These are phyloP conservation scores for Aureobasidium sp. DNA, from an alignment of 2,329 filamentous ascomycete species.

Conservation along the genomic window DNA sequence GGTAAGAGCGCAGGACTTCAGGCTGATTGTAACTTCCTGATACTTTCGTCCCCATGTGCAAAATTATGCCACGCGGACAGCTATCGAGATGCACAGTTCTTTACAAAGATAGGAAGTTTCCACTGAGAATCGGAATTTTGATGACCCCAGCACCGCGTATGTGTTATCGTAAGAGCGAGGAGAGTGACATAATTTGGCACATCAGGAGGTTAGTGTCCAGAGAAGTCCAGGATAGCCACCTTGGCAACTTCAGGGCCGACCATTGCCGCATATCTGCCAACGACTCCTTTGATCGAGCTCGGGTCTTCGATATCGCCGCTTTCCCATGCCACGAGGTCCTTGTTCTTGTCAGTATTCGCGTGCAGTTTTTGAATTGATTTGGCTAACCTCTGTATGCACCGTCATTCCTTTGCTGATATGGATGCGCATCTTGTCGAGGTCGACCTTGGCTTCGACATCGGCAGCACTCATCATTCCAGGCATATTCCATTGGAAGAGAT, in stretches of 20 bases:
- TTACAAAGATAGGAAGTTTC: too few relatives aligned
- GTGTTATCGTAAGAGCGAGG: too few relatives aligned
- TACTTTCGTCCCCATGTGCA: too few relatives aligned
- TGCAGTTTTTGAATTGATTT: too few relatives aligned
- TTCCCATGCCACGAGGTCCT: slow-evolving; percentile 53
- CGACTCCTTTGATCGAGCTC: slow-evolving; percentile 48
- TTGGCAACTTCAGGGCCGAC: slow-evolving; percentile 52
- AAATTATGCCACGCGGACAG: too few relatives aligned
- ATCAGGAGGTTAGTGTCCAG: slow-evolving; percentile 11
- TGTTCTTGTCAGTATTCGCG: too few relatives aligned
- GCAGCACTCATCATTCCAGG: slow-evolving; percentile 54
- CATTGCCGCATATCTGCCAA: slow-evolving; percentile 60
- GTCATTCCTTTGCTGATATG: slow-evolving; percentile 31
- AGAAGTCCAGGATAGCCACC: slow-evolving; percentile 52
- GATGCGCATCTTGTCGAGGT: slow-evolving; percentile 53
- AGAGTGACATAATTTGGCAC: too few relatives aligned
- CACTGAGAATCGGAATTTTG: too few relatives aligned
- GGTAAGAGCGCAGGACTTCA: too few relatives aligned
- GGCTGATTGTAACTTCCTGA: too few relatives aligned
- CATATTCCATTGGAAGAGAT: slow-evolving; percentile 54
- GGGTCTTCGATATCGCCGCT: slow-evolving; percentile 40
- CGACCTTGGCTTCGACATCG: slow-evolving; percentile 42
- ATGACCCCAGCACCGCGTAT: too few relatives aligned
- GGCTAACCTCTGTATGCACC: slow-evolving; percentile 21
- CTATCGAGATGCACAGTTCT: too few relatives aligned